These are phyloP conservation scores for Nemania serpens DNA, from an alignment of 2,329 filamentous ascomycete genomes.

Conservation along the genomic window DNA sequence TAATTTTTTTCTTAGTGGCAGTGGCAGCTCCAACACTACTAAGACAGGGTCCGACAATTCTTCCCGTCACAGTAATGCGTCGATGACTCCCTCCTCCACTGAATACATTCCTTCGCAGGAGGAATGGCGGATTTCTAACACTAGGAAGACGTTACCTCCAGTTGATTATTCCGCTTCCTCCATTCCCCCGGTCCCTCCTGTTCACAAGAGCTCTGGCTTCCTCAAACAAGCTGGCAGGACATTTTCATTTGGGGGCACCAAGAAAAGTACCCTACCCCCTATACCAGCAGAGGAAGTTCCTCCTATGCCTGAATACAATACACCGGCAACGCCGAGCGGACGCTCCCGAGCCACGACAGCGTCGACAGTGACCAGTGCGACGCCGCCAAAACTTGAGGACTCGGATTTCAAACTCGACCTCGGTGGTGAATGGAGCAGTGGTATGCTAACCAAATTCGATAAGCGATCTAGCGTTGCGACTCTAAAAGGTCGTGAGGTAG, in stretches of 20 bases:
- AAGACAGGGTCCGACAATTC: constrained; percentile 65
- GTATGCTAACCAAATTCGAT: constrained; percentile 60
- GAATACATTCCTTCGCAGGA: constrained; percentile 48
- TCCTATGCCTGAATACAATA: constrained; percentile 43
- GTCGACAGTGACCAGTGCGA: constrained; percentile 59
- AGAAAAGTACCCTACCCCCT: constrained; percentile 50
- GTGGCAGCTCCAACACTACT: constrained; percentile 65
- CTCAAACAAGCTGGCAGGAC: constrained; percentile 61
- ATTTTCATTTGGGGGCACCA: constrained; percentile 63
- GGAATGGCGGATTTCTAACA: constrained; percentile 46
- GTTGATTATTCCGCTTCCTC: constrained; percentile 40
- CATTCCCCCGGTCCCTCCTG: constrained; percentile 43
- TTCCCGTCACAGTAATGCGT: constrained; percentile 65
- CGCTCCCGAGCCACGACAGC: constrained; percentile 55
- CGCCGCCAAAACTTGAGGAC: constrained; percentile 54
- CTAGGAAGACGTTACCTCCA: constrained; percentile 45
- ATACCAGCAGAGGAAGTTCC: constrained; percentile 46
- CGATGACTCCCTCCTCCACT: constrained; percentile 64
- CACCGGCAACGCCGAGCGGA: constrained; percentile 41
- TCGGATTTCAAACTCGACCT: constrained; percentile 55
- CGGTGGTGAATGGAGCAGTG: constrained; percentile 62
- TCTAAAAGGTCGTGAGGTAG: constrained; percentile 51
- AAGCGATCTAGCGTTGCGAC: constrained; percentile 60
- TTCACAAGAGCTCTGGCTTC: constrained; percentile 58
- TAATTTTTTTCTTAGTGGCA: constrained; percentile 52